Conservation (phyloP, 371 early-diverging fungal genomes). For the Parasitella parasitica region DNA sequence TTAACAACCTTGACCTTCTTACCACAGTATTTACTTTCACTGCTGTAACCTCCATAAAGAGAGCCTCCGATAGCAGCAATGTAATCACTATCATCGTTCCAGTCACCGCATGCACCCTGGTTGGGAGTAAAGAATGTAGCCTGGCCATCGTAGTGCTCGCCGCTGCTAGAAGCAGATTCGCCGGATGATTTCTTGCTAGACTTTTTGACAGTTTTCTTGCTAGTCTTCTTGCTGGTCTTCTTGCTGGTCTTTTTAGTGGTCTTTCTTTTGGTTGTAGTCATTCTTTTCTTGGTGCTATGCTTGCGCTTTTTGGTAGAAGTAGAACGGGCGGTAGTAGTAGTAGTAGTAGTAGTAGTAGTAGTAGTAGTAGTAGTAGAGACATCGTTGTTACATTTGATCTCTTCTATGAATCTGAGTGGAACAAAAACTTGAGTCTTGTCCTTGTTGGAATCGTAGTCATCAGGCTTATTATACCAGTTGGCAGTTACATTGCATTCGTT, state of each 20-base stretch:
- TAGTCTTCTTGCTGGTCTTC: slow-evolving; percentile 11
- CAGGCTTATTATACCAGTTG: slow-evolving; percentile 15
- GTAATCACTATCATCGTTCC: slow-evolving; percentile 28
- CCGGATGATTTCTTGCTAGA: slow-evolving; percentile 16
- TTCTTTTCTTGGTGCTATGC: slow-evolving; percentile 13
- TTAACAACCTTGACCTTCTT: slow-evolving; percentile 30
- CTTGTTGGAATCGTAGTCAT: neutral
- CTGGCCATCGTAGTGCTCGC: slow-evolving; percentile 18
- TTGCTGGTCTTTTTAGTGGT: slow-evolving; percentile 17
- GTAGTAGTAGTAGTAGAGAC: neutral
- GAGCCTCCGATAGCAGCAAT: slow-evolving; percentile 35
- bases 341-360: neutral
- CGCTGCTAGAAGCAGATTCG: neutral
- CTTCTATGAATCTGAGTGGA: neutral
- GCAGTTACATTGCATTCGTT: slow-evolving; percentile 12
- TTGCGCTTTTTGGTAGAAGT: slow-evolving; percentile 6
- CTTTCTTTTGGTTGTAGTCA: slow-evolving; percentile 10
- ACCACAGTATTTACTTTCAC: slow-evolving; percentile 32
- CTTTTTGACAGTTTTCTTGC: slow-evolving; percentile 13
- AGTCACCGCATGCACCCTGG: slow-evolving; percentile 42
- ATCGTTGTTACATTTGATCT: slow-evolving; percentile 14
- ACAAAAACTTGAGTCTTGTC: slow-evolving; percentile 14
- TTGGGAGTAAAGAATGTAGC: slow-evolving; percentile 41
- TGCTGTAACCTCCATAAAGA: slow-evolving; percentile 37
- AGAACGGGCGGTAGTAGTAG: neutral